Evolutionary conservation across 2,329 filamentous ascomycete species (phyloP).

Genomic region (Chaetomium globosum): DNA sequence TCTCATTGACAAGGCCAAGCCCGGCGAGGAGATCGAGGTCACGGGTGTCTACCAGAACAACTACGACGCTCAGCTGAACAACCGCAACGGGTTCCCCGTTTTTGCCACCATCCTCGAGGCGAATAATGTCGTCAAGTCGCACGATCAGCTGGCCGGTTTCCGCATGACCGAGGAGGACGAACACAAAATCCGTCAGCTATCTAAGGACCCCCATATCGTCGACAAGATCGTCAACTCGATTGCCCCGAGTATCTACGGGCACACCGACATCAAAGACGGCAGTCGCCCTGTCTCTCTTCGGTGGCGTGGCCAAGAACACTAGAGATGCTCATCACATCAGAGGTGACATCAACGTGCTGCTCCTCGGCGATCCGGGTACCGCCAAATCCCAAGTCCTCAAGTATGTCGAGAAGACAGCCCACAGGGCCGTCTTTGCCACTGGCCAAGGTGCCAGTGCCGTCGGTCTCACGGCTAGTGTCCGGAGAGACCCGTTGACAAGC

Average conservation of each 20-base stretch:
- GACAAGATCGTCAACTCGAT: conserved; percentile 93
- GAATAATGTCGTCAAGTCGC: conserved; percentile 94
- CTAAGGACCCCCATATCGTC: conserved; percentile 85
- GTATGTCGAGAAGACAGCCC: conserved; percentile 96
- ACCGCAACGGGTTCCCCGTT: conserved; percentile 97
- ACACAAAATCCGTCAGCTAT: conserved; percentile 82
- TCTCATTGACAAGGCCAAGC: conserved; percentile 93
- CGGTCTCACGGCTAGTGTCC: conserved; percentile 94
- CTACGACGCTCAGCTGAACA: conserved; percentile 96
- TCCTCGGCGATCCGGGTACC: conserved; percentile 95
- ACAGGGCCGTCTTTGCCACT: conserved; percentile 94
- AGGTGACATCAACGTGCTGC: conserved; percentile 95
- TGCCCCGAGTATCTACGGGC: conserved; percentile 95
- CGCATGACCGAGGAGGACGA: conserved; percentile 94
- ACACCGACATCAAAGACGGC: conserved; percentile 98
- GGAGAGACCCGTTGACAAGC: conserved; percentile 89
- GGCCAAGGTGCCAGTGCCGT: conserved; percentile 96
- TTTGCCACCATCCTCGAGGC: conserved; percentile 97
- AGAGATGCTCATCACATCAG: conserved; percentile 86
- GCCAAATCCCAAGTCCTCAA: conserved; percentile 98
- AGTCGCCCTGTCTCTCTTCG: conserved; percentile 89
- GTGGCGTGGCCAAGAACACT: conserved; percentile 89
- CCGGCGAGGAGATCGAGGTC: conserved; percentile 95
- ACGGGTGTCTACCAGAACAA: conserved; percentile 98
- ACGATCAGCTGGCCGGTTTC: conserved; percentile 97